phyloP scores from a whole-genome alignment of 1,139 yeast genomes.

The Candida tetrigidarum region DNA sequence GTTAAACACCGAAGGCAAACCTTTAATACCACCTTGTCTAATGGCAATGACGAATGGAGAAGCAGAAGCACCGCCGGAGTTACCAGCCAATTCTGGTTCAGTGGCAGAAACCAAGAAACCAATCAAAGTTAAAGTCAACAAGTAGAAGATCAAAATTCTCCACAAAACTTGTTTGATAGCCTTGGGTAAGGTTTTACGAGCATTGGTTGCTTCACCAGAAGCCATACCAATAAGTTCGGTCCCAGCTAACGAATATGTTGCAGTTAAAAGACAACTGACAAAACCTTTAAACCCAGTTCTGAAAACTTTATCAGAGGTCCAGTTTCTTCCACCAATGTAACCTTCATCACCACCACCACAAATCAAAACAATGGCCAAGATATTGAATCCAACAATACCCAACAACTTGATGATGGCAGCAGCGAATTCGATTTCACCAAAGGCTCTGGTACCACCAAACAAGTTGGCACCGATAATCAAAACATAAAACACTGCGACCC shows the following conservation, averaged over 20 bases:
- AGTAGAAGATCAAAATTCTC: constrained; percentile 45
- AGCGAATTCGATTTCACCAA: constrained; percentile 70
- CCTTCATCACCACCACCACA: constrained; percentile 70
- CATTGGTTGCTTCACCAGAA: constrained; percentile 42
- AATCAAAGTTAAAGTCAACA: constrained; percentile 44
- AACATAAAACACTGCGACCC: constrained; percentile 68
- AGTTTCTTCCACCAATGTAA: constrained; percentile 57
- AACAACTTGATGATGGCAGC: constrained; percentile 63
- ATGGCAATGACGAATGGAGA: constrained; percentile 51
- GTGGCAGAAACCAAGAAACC: constrained; percentile 45
- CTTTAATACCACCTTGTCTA: constrained; percentile 44
- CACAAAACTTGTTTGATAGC: constrained; percentile 50
- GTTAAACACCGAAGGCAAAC: constrained; percentile 46
- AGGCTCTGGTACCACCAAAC: constrained; percentile 59
- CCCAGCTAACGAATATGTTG: constrained; percentile 49
- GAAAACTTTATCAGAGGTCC: constrained; percentile 55
- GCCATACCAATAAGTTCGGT: constrained; percentile 49
- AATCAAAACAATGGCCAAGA: constrained; percentile 67
- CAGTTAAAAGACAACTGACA: constrained; percentile 43
- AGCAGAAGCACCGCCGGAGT: constrained; percentile 34
- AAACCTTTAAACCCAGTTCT: constrained; percentile 64
- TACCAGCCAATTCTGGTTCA: constrained; percentile 34
- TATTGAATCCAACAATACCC: constrained; percentile 68
- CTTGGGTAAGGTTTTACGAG: constrained; percentile 41
- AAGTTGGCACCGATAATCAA: constrained; percentile 59